Base-by-base conservation (phyloP, 345 rosid species). In the Murraya paniculata region DNA sequence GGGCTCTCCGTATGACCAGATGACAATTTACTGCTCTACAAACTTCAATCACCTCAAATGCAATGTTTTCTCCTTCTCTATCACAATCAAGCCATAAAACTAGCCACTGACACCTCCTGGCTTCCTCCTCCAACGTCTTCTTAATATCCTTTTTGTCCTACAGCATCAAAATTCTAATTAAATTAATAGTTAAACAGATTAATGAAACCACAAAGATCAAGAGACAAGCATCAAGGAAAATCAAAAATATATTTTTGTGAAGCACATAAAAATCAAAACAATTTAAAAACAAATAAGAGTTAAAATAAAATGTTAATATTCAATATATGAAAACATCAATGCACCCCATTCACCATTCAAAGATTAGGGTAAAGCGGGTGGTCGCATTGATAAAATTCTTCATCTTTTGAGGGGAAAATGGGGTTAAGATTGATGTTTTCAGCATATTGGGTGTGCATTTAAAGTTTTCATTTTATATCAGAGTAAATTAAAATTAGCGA, bases 81-180 rank as follows among this genome's bases (percentile, higher is more conserved):
- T 95, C 97, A 45, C 99, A 95, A 87, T 93, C 99, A 78, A 95
- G 96, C 99, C 99, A 95, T 76, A 95, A 73, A 72, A 95, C 91
- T 70, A 95, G 92, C 98, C 99, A 93, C 58, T 93, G 94, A 80
- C 96, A 91, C 83, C 83, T 91, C 88, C 97, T 89, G 18, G 99
- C 90, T 84, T 95, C 98, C 91, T 92, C 99, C 83, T 95, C 98
- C 84, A 95, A 68, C 2, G 99, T 91, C 84, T 91, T 91, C 88
- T 90, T 92, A 33, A 95, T 92, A 68, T 93, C 98, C 71, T 83
- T 76, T 79, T 93, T 95, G 78, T 95, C 99, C 98, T 95, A 78
- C 77, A 61, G 35, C 9, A 74, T 55, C 65, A 69, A 72, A 71
- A 55, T 38, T n/a, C 62, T 59, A 60, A 57, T 9, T 48, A 48